Evolutionary conservation across 495 filamentous ascomycete genomes (phyloP).

Genomic region (Cenococcum geophilum): DNA sequence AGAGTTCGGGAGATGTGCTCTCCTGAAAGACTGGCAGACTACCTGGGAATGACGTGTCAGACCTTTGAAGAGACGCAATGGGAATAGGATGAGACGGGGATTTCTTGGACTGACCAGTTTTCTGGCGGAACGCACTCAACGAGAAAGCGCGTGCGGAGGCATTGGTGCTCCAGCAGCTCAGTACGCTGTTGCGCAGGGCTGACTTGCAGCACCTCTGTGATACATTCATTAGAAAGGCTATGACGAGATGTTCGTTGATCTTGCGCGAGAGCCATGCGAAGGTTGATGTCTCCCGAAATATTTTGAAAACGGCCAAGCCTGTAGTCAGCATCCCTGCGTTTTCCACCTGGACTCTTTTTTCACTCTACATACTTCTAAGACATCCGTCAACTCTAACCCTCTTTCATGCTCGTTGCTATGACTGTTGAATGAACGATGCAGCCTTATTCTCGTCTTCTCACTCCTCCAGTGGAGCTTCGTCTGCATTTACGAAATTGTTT

Average conservation of each 20-base stretch:
- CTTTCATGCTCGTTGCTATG: too few species aligned
- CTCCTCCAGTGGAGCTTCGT: background rate
- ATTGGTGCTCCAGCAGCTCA: conserved; percentile 1
- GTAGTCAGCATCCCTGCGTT: too few species aligned
- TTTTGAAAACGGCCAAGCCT: too few species aligned
- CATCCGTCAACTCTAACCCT: too few species aligned
- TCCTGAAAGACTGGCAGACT: conserved; percentile 32
- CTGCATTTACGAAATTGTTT: background rate
- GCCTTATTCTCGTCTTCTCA: background rate
- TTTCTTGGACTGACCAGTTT: conserved; percentile 9
- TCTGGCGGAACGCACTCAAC: conserved; percentile 5
- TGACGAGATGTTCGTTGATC: background rate
- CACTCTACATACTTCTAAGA: too few species aligned
- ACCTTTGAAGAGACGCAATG: background rate
- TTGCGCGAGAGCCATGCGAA: too few species aligned
- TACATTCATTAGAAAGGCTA: conserved; percentile 13
- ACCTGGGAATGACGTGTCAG: conserved; percentile 14
- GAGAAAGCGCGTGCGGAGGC: conserved; percentile 23
- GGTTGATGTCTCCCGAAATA: too few species aligned
- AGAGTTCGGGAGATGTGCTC: conserved; percentile 33
- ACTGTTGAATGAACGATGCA: too few species aligned
- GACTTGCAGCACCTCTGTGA: conserved; percentile 20
- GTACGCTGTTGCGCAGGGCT: background rate
- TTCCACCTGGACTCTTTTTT: too few species aligned
- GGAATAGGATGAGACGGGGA: background rate